Conservation (phyloP, 2,329 filamentous ascomycete species). For the Seiridium cupressi region DNA sequence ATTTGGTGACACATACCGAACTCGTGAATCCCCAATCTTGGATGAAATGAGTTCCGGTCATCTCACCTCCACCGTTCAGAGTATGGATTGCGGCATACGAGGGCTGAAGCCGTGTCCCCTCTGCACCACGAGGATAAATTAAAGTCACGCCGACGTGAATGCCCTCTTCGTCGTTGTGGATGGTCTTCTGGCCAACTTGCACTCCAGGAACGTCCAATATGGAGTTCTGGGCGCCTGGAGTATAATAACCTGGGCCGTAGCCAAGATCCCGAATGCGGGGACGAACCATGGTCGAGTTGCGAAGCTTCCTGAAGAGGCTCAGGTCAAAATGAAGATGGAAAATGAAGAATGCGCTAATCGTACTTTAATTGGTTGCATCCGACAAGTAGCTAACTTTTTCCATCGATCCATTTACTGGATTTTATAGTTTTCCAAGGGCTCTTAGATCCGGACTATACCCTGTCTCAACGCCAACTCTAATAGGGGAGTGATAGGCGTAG, state of each 20-base stretch:
- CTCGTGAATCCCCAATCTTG: slow-evolving; percentile 7
- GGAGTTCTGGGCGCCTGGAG: slow-evolving; percentile 2
- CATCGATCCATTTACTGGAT: too few species aligned
- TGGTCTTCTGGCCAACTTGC: slow-evolving; percentile 2
- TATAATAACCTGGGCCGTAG: slow-evolving; percentile 4
- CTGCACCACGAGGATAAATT: slow-evolving; percentile 1
- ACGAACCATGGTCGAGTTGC: neutral
- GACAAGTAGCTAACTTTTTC: too few species aligned
- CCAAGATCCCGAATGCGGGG: slow-evolving; percentile 4
- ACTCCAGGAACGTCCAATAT: slow-evolving; percentile 1
- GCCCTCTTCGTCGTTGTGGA: slow-evolving; percentile 2
- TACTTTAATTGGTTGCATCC: too few species aligned
- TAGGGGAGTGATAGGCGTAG: too few species aligned
- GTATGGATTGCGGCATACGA: neutral
- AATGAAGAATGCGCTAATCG: too few species aligned
- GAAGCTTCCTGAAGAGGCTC: too few species aligned
- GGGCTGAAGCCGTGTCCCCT: neutral
- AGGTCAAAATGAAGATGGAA: too few species aligned
- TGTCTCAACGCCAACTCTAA: too few species aligned
- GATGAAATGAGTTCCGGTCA: slow-evolving; percentile 6
- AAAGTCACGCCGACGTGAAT: slow-evolving; percentile 4
- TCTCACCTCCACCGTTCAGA: slow-evolving; percentile 5
- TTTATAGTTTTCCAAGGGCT: too few species aligned
- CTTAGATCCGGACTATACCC: too few species aligned
- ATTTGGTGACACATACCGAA: neutral